A percentile compares a stretch with the other conserved stretches of the same genome.
These are phyloP conservation scores for Penicillium hordei DNA, from an alignment of 2,329 filamentous ascomycete species.

Conservation along the genomic window DNA sequence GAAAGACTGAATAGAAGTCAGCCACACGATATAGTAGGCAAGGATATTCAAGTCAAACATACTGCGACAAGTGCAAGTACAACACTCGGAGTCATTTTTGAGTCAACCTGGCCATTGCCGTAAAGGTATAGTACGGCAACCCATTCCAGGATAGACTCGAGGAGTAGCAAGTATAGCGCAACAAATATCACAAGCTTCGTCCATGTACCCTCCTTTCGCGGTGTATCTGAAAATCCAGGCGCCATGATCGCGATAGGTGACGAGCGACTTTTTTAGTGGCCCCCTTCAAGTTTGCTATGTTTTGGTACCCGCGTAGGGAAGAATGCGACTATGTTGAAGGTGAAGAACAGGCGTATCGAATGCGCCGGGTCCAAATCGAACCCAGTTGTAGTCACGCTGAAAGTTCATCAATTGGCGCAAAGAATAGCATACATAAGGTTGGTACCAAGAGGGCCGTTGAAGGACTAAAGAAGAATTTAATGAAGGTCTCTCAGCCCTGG, in stretches of 20 bases:
- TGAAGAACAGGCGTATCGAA: constrained; percentile 4
- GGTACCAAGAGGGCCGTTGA: not conserved
- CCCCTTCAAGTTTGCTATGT: not conserved
- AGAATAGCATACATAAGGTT: constrained; percentile 4
- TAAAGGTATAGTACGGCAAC: constrained; percentile 39
- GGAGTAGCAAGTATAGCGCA: constrained; percentile 36
- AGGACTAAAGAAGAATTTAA: constrained; percentile 21
- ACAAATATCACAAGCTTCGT: constrained; percentile 39
- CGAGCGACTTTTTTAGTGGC: not conserved
- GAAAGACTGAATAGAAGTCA: constrained; percentile 31
- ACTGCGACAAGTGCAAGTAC: constrained; percentile 39
- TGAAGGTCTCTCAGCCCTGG: constrained; percentile 4
- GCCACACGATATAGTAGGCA: not conserved
- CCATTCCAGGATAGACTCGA: constrained; percentile 38
- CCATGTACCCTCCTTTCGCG: constrained; percentile 34
- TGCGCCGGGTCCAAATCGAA: constrained; percentile 11
- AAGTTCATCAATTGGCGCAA: constrained; percentile 7
- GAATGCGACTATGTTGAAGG: not conserved
- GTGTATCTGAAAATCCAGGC: constrained; percentile 14
- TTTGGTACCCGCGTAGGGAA: not conserved
- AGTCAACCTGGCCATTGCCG: constrained; percentile 36
- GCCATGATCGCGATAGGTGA: constrained; percentile 15
- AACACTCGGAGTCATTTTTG: constrained; percentile 40
- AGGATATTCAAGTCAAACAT: constrained; percentile 13
- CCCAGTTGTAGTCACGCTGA: constrained; percentile 7